Conservation (phyloP, 2,329 filamentous ascomycete genomes). For the Fusarium cyanostomum region DNA sequence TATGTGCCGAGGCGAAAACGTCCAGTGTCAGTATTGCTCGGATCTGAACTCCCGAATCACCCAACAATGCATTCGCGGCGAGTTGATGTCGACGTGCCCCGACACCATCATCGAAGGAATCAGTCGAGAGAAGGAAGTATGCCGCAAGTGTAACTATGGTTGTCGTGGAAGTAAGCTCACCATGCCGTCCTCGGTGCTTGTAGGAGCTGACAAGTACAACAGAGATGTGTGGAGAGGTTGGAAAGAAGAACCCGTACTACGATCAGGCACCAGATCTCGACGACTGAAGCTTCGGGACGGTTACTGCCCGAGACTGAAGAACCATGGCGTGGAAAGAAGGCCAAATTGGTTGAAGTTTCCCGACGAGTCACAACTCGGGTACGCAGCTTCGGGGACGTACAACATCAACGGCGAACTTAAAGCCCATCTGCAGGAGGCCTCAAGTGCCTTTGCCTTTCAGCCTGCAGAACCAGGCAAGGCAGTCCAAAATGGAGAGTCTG, state of each 20-base stretch:
- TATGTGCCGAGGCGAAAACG: conserved; percentile 31
- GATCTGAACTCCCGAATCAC: conserved; percentile 8
- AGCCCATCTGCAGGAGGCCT: neutral
- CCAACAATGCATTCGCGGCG: conserved; percentile 25
- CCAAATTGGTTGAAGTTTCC: neutral
- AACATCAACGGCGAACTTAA: neutral
- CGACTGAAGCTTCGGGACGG: neutral
- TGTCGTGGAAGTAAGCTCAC: conserved; percentile 2
- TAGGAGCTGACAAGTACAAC: conserved; percentile 12
- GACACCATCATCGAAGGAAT: conserved; percentile 26
- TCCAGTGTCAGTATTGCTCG: conserved; percentile 32
- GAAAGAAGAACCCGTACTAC: conserved; percentile 7
- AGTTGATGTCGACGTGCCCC: conserved; percentile 17
- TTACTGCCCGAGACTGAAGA: neutral
- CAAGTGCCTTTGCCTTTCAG: neutral
- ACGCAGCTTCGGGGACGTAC: neutral
- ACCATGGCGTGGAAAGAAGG: neutral
- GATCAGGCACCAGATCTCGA: neutral
- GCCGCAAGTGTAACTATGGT: conserved; percentile 13
- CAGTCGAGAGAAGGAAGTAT: conserved; percentile 12
- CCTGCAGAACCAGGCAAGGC: neutral
- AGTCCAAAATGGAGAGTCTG: neutral
- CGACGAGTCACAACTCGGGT: neutral
- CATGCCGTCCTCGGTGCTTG: conserved; percentile 6
- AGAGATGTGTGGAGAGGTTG: conserved; percentile 13